Evolutionary conservation across 805 yeast species (phyloP), one percentile per base, ranked within the genome.

Genomic region (Metschnikowia reukaufii): DNA sequence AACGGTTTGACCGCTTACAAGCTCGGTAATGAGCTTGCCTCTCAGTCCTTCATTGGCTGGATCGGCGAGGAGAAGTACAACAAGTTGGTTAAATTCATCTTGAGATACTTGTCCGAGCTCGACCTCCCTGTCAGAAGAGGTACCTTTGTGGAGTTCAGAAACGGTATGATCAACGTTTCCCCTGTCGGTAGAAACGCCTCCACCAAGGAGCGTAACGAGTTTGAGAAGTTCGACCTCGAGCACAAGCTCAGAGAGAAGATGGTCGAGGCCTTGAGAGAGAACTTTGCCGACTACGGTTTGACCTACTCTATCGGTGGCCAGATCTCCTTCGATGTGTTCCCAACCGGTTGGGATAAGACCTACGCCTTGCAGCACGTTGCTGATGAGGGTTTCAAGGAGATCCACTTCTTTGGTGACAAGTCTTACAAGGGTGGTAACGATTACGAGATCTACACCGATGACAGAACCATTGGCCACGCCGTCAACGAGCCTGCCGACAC

Each of bases 331-430:
- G 99, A 94, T 65, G 98, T 94, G 55, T 94, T 94, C 92, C 99
- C 99, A 77, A 88, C 97, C 55, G 99, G 99, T 65, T 94, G 99
- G 99, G 99, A 94, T 74, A 94, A 94, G 82, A 94, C 99, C 52
- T 94, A 92, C 78, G 88, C 96, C 72, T 81, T 94, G 67, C 90
- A 86, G 72, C 99, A 92, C 73, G 91, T 94, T 60, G 88, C 74
- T 62, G 70, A 77, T 50, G 97, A 92, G 72, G 83, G 86, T 56
- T 94, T 91, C 76, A 78, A 83, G 63, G 79, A 82, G 60, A 89
- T 94, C 62, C 98, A 94, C 77, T 94, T 94, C 83, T 94, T 94
- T 66, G 99, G 99, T 74, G 99, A 94, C 81, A 94, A 94, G 81
- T 80, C 96, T 57, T 86, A 86, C 78, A 71, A 83, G 74, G 99